These are phyloP conservation scores for Onygenales sp. DNA, from an alignment of 2,329 filamentous ascomycete species.

Conservation along the genomic window DNA sequence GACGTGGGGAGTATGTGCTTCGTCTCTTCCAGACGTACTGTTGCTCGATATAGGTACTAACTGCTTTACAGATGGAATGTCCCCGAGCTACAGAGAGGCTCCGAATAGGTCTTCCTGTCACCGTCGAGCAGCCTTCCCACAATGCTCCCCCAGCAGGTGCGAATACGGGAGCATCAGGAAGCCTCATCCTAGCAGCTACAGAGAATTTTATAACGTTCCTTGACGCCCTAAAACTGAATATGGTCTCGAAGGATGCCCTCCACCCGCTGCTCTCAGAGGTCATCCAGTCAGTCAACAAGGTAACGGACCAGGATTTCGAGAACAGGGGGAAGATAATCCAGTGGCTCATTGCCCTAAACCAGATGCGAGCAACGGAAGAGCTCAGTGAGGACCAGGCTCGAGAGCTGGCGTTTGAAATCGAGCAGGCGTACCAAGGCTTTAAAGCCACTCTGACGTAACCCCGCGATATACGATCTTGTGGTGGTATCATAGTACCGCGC, in stretches of 20 bases:
- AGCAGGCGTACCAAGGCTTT: slow-evolving; percentile 89
- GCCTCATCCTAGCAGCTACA: slow-evolving; percentile 76
- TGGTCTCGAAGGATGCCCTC: slow-evolving; percentile 91
- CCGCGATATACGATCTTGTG: background rate
- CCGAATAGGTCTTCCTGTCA: slow-evolving; percentile 85
- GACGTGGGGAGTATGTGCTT: slow-evolving; percentile 70
- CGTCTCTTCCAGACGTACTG: slow-evolving; percentile 5
- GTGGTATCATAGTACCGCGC: background rate
- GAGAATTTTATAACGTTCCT: slow-evolving; percentile 98
- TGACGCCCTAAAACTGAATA: slow-evolving; percentile 83
- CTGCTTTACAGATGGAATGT: slow-evolving; percentile 64
- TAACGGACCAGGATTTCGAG: slow-evolving; percentile 91
- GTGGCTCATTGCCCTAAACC: slow-evolving; percentile 94
- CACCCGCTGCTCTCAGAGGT: slow-evolving; percentile 91
- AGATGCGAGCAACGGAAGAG: slow-evolving; percentile 94
- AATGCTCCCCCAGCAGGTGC: slow-evolving; percentile 30
- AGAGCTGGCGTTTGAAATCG: slow-evolving; percentile 86
- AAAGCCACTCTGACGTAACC: slow-evolving; percentile 61
- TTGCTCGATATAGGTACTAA: background rate
- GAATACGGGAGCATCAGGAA: slow-evolving; percentile 38
- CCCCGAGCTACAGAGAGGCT: slow-evolving; percentile 88
- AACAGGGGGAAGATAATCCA: slow-evolving; percentile 95
- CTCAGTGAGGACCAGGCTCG: slow-evolving; percentile 76
- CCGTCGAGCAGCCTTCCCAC: slow-evolving; percentile 52
- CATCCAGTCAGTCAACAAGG: slow-evolving; percentile 94